Base-by-base conservation (phyloP, 352 stramenopile species). In the Saprolegnia diclina region DNA sequence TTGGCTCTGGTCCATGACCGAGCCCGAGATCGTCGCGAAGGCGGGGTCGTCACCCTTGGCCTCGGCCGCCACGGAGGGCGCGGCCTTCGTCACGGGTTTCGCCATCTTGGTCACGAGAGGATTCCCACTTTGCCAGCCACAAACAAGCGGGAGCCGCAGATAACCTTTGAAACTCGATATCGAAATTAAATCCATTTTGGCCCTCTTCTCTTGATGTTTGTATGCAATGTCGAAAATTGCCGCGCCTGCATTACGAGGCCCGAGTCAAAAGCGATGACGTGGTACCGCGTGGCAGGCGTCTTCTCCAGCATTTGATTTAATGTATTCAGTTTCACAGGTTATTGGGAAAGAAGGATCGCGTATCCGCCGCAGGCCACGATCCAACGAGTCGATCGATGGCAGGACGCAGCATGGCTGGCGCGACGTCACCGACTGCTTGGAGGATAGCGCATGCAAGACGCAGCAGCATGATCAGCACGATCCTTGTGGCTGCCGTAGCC, bases 1-100 rank as follows among this genome's bases (percentile, higher is more conserved):
- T 5, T 61, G 4, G 32, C 22, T 59, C 22, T 67, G 42, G 35
- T 67, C 62, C 29, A 48, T 53, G 7, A 67, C 62, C 11, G 62
- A 57, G 35, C 62, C 62, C 14, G 19, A 53, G 29, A 67, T 67
- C 11, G 44, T 56, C 16, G 40, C 57, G 37, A 10, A 53, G 40
- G 57, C 16, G 13, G 14, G 6, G 26, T 65, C 35, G 10, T 65
- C 35, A 35, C 5, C 29, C 32, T 37, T 38, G 24, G 26, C 37
- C 40, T 66, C 42, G 18, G 35, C 52, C 24, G 35, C 52, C 35
- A 24, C 52, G 16, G 24, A 14, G 19, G 52, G 52, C 52, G 24
- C 35, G 52, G 13, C 24, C 52, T 59, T 59, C 11, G 52, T 40
- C 52, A 24, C 35, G n/a, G 52, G 13, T n/a, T 59, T 59, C 11